Evolutionary conservation across 768 basidiomycete genomes (phyloP), one percentile per base, ranked within the genome.

Genomic region (Phylloporus arenicola): DNA sequence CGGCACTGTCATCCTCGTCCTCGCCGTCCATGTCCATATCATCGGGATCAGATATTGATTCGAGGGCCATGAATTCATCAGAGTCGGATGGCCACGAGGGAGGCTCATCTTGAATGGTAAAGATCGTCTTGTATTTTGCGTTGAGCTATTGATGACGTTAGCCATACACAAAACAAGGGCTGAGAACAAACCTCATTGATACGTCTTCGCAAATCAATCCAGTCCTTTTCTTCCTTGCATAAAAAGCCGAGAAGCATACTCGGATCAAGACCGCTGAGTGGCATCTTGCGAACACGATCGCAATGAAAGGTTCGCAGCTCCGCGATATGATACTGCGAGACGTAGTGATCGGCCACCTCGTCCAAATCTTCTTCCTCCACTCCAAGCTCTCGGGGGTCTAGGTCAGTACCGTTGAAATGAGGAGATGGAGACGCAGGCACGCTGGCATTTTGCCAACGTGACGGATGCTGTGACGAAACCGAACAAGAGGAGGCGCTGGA

Each of bases 201-300:
- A 45, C 91, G 74, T 51, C 68, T 72, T 55, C 82, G 76, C 48
- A 97, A 79, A 68, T 97, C 92, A 14, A 75, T 66, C 88, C 92
- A 98, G 47, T 98, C 95, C 16, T 64, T 72, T 69, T 91, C 86
- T 61, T 89, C 82, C 59, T 79, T 80, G 64, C 86, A 85, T 57
- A 97, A 63, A 64, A 99, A 98, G 11, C 94, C 94, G 52, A 98
- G 78, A 7, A 99, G 73, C 96, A 99, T 97, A 59, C 92, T 96
- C 20, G 95, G 96, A 66, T 98, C 96, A 48, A 99, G 72, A 25
- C 86, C 88, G 35, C 82, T 81, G 31, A 98, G 69, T 0, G 86
- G 86, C 89, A 98, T 95, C 80, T 95, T 97, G 63, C 92, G 77
- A 34, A 98, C 86, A 16, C 86, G 82, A n/a, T 99, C 96, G 65